Percentiles rank a stretch among this genome's conserved stretches.
phyloP scores from a whole-genome alignment of 495 filamentous ascomycete genomes.

The Aeminium ludgeri region DNA sequence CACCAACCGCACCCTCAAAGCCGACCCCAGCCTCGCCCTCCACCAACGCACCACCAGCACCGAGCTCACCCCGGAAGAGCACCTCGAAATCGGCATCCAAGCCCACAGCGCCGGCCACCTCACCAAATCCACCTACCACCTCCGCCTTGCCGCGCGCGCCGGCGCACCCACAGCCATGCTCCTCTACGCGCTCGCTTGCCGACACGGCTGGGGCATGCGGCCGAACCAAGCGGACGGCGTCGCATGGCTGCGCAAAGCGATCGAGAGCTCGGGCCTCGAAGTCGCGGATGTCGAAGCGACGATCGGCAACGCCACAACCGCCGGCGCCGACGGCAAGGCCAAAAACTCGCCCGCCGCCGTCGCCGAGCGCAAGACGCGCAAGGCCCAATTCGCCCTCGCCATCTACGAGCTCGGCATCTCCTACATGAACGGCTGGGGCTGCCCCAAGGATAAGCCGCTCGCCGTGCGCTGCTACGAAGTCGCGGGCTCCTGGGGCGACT shows the following conservation, averaged over 20 bases:
- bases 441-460: slow-evolving; percentile 74
- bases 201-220: slow-evolving; percentile 98
- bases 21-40: slow-evolving; percentile 15
- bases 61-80: slow-evolving; percentile 62
- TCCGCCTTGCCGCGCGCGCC: slow-evolving; percentile 73
- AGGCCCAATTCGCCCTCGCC: slow-evolving; percentile 82
- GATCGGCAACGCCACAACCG: slow-evolving; percentile 28
- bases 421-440: slow-evolving; percentile 96
- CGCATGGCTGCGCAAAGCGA: slow-evolving; percentile 76
- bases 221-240: slow-evolving; percentile 79
- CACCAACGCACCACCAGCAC: slow-evolving; percentile 24
- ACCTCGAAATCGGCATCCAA: slow-evolving; percentile 73
- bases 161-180: slow-evolving; percentile 87
- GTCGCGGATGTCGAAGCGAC: slow-evolving; percentile 56
- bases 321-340: slow-evolving; percentile 36
- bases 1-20: slow-evolving; percentile 20
- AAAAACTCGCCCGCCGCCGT: slow-evolving; percentile 43
- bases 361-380: slow-evolving; percentile 55
- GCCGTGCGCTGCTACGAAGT: slow-evolving; percentile 92
- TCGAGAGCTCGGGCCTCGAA: slow-evolving; percentile 67
- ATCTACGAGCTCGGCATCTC: slow-evolving; percentile 95
- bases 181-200: slow-evolving; percentile 82
- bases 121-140: slow-evolving; percentile 86
- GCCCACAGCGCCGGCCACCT: slow-evolving; percentile 71
- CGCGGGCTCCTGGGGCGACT: slow-evolving; percentile 91